phyloP scores from a whole-genome alignment of 257 asterid species.

The Henckelia pumila region DNA sequence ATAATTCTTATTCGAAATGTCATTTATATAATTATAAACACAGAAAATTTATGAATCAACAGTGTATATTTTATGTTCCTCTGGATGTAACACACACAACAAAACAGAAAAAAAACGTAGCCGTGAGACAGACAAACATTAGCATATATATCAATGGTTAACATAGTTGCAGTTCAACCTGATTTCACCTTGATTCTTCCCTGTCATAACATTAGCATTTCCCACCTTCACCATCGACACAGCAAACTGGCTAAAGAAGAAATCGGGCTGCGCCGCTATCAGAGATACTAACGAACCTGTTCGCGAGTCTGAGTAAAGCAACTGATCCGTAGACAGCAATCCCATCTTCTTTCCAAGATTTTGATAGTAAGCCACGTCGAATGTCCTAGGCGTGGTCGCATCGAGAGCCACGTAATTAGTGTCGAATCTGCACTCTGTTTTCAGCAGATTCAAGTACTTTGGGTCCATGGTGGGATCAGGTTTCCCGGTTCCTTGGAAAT shows the following conservation, averaged over 20 bases:
- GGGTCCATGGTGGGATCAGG: constrained; percentile 38
- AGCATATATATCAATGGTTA: constrained; percentile 18
- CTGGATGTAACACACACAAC: too few species aligned
- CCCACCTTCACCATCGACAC: constrained; percentile 50
- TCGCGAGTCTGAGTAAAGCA: constrained; percentile 39
- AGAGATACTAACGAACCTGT: constrained; percentile 32
- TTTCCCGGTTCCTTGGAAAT: constrained; percentile 33
- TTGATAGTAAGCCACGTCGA: constrained; percentile 41
- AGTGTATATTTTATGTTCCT: too few species aligned
- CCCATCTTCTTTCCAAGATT: constrained; percentile 42
- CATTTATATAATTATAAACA: too few species aligned
- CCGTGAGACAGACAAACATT: too few species aligned
- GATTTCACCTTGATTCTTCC: constrained; percentile 39
- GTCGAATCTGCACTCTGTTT: constrained; percentile 26
- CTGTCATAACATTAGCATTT: constrained; percentile 34
- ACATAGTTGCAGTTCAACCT: constrained; percentile 37
- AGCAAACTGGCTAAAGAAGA: constrained; percentile 42
- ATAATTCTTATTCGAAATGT: too few species aligned
- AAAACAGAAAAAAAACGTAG: too few species aligned
- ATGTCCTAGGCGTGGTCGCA: constrained; percentile 36
- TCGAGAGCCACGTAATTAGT: constrained; percentile 31
- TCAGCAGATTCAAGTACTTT: constrained; percentile 27
- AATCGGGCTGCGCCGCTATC: constrained; percentile 37
- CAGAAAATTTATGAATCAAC: too few species aligned
- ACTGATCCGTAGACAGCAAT: constrained; percentile 39